Percentiles rank a stretch among this genome's conserved stretches.
Conservation (phyloP, 78 protist species). For the Dictyostelium intermedium region DNA sequence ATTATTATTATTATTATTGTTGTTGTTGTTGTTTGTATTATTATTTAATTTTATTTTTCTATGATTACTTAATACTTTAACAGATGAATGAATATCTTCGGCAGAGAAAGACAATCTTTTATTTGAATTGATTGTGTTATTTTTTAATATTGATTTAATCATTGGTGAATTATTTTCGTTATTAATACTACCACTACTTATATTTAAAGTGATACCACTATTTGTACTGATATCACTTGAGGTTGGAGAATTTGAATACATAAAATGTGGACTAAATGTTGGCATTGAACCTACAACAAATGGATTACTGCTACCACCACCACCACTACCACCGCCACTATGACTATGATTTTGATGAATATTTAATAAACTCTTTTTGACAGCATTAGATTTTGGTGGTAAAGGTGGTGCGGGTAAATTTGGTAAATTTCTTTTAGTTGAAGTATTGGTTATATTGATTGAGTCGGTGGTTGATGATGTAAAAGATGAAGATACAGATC, state of each 20-base stretch:
- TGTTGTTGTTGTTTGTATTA: background rate
- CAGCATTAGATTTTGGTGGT: constrained; percentile 37
- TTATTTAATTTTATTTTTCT: constrained; percentile 6
- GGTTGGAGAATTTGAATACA: background rate
- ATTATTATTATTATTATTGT: background rate
- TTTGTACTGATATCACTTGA: background rate
- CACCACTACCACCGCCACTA: background rate
- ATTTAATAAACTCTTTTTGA: background rate
- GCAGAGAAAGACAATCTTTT: constrained; percentile 51
- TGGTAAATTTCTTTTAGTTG: constrained; percentile 25
- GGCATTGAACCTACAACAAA: constrained; percentile 49
- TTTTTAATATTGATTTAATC: background rate
- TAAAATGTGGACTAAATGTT: constrained; percentile 6
- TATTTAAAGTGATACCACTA: background rate
- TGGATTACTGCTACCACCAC: background rate
- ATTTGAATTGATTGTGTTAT: background rate
- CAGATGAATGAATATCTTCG: constrained; percentile 32
- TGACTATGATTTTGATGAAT: background rate
- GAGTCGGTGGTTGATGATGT: background rate
- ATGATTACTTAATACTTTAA: constrained; percentile 11
- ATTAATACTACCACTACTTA: background rate
- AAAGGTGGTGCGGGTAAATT: constrained; percentile 52
- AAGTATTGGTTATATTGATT: background rate
- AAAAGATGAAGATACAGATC: background rate
- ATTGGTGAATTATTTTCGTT: background rate